Evolutionary conservation across 768 basidiomycete species (phyloP), one percentile per base, ranked within the genome.

Genomic region (Termitomyces titanicus): DNA sequence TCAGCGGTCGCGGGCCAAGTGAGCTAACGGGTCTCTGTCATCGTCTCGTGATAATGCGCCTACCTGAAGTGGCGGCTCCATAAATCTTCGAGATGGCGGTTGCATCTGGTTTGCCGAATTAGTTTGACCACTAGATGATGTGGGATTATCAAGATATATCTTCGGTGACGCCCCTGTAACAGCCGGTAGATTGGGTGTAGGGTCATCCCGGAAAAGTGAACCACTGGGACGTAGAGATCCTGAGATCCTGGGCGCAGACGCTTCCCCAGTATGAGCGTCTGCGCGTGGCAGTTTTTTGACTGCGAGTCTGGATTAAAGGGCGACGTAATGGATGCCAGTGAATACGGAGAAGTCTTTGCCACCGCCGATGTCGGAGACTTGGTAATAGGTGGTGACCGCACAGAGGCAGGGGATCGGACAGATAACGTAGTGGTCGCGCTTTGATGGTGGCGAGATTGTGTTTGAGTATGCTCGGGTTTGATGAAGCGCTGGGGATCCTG

Each of bases 261-360:
- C 80, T 73, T 83, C 84, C 86, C 85, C 86, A 80, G 85, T 65
- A 63, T 79, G 78, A 77, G 79, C 86, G 80, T 85, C 86, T 87
- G 86, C 86, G 86, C 86, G 81, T 65, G 73, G 79, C 54, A 85
- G 79, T 89, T 88, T 88, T 89, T 88, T 88, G 84, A 68, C 79
- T 76, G 79, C 54, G 60, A 51, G 34, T 66, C 61, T n/a, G 72
- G 64, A 59, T 67, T 66, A 57, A 67, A 73, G 9, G 76, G 76
- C 17, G 72, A 68, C 13, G 74, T 76, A 46, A 78, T 78, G 7
- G 74, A 71, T 20, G 75, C 68, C 3, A 76, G 64, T 31, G 74
- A 72, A 33, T 72, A 61, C 18, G 75, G 72, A 13, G 74, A 74
- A 33, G 60, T 61, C 60, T 69, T 72, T n/a, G 49, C 60, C 31